Conservation (phyloP, 495 filamentous ascomycete species). For the Aspergillus baeticus region DNA sequence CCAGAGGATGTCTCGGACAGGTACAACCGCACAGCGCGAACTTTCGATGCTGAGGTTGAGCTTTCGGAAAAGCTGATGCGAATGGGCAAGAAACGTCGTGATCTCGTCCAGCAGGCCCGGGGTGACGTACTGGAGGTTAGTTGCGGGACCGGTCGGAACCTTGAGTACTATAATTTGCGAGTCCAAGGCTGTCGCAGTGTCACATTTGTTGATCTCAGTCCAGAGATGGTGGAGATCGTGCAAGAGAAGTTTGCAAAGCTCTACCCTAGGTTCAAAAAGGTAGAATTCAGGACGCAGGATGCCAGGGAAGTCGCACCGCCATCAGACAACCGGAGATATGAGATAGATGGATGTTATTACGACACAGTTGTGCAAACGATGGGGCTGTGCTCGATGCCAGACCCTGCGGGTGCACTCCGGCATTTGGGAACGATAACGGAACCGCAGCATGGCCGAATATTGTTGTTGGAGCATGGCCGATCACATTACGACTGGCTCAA, state of each 20-base stretch:
- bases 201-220: slow-evolving; percentile 66
- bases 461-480: slow-evolving; percentile 90
- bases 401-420: slow-evolving; percentile 66
- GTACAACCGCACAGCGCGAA: slow-evolving; percentile 54
- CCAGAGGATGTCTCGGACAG: slow-evolving; percentile 54
- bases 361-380: slow-evolving; percentile 92
- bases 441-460: slow-evolving; percentile 61
- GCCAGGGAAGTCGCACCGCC: slow-evolving; percentile 25
- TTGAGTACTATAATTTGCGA: slow-evolving; percentile 64
- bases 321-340: neutral
- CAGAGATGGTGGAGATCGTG: slow-evolving; percentile 61
- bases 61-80: slow-evolving; percentile 66
- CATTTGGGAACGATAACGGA: slow-evolving; percentile 44
- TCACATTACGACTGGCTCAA: slow-evolving; percentile 79
- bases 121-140: slow-evolving; percentile 89
- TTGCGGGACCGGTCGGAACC: slow-evolving; percentile 88
- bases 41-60: slow-evolving; percentile 65
- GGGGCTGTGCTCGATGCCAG: slow-evolving; percentile 82
- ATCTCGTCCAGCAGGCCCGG: slow-evolving; percentile 58
- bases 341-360: slow-evolving; percentile 41
- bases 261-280: slow-evolving; percentile 44
- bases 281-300: slow-evolving; percentile 44
- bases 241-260: slow-evolving; percentile 55
- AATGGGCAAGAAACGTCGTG: slow-evolving; percentile 57
- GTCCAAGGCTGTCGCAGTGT: slow-evolving; percentile 49